phyloP scores from a whole-genome alignment of 306 rosid genomes.

The Elaeagnus macrophylla region DNA sequence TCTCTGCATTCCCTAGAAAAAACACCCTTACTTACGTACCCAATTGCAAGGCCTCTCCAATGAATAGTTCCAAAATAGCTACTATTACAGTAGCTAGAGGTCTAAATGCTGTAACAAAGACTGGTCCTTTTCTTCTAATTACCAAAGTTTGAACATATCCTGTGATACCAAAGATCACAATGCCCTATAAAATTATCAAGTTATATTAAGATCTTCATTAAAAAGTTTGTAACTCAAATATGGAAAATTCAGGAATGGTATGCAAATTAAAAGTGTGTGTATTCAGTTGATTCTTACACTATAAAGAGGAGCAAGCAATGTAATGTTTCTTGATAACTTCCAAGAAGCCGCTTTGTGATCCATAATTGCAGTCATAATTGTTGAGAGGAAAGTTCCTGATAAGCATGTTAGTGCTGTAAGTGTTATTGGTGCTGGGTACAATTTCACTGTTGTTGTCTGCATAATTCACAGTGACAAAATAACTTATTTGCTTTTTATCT shows the following conservation, averaged over 20 bases:
- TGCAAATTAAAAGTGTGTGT: background rate
- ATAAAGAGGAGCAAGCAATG: conserved; percentile 20
- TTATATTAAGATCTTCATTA: too few species aligned
- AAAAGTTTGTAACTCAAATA: too few species aligned
- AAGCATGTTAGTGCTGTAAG: conserved; percentile 15
- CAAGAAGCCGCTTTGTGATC: conserved; percentile 24
- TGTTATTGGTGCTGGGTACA: conserved; percentile 21
- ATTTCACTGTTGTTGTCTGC: conserved; percentile 13
- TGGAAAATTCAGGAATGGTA: too few species aligned
- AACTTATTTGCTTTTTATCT: too few species aligned
- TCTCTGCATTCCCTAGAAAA: too few species aligned
- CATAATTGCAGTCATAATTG: conserved; percentile 9
- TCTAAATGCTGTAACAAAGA: conserved; percentile 22
- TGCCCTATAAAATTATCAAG: conserved; percentile 20
- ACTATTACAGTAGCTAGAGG: conserved; percentile 11
- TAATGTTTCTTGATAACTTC: conserved; percentile 18
- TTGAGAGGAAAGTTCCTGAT: conserved; percentile 17
- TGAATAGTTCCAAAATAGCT: conserved; percentile 11
- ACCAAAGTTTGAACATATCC: conserved; percentile 11
- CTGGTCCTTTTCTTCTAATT: conserved; percentile 16
- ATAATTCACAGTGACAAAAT: background rate
- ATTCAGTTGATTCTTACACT: conserved; percentile 2
- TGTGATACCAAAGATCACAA: conserved; percentile 10
- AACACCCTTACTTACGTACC: conserved; percentile 21
- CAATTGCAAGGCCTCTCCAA: conserved; percentile 19